A percentile compares a stretch with the other conserved stretches of the same genome.
phyloP scores from a whole-genome alignment of 2,329 filamentous ascomycete genomes.

The Sodiomyces alkalinus region DNA sequence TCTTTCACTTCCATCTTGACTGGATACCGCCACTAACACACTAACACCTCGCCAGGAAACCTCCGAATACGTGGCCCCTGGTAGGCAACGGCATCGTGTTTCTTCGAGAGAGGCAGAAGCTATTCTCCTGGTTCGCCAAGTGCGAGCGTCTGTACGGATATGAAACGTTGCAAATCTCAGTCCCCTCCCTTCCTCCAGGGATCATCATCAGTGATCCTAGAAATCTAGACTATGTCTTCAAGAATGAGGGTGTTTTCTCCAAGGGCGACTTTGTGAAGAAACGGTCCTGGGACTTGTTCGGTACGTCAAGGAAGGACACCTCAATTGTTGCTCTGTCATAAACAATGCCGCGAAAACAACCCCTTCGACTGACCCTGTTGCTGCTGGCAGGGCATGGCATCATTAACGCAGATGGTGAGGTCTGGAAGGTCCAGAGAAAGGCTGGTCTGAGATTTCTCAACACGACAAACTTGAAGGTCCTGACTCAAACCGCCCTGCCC shows the following conservation, averaged over 20 bases:
- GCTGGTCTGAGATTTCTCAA: slow-evolving; percentile 45
- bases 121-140: slow-evolving; percentile 47
- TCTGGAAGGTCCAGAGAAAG: slow-evolving; percentile 48
- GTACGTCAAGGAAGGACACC: too few species aligned
- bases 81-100: slow-evolving; percentile 48
- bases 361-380: too few species aligned
- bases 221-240: slow-evolving; percentile 48
- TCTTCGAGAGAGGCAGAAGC: slow-evolving; percentile 40
- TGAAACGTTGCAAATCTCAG: slow-evolving; percentile 46
- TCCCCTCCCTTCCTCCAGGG: slow-evolving; percentile 46
- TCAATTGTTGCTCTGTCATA: too few species aligned
- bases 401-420: slow-evolving; percentile 49
- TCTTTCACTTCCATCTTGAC: slow-evolving; percentile 2
- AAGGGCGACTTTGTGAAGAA: slow-evolving; percentile 48
- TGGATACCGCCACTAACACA: too few species aligned
- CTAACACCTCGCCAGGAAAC: slow-evolving; percentile 21
- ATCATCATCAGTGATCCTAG: slow-evolving; percentile 47
- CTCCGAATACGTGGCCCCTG: slow-evolving; percentile 36
- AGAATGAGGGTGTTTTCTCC: slow-evolving; percentile 41
- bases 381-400: slow-evolving; percentile 44
- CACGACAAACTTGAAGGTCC: slow-evolving; percentile 36
- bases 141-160: slow-evolving; percentile 40
- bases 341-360: too few species aligned
- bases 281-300: slow-evolving; percentile 47
- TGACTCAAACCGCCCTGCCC: slow-evolving; percentile 43